Conservation (phyloP, 306 rosid species). For the Glycine soja region DNA sequence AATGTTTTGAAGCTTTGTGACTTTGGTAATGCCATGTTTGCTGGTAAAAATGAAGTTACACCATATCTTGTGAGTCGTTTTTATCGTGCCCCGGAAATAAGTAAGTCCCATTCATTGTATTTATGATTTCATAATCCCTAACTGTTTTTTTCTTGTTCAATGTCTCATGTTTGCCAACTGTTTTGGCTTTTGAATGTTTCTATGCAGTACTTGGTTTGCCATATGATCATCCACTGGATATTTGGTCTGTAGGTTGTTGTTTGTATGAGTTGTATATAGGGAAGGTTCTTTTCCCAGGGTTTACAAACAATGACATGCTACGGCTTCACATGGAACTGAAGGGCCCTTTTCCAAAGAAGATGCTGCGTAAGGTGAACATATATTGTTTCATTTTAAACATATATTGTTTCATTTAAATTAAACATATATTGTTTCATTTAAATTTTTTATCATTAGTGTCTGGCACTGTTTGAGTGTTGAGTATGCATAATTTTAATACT, state of each 20-base stretch:
- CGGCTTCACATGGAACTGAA: slow-evolving; percentile 97
- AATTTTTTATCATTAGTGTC: slow-evolving; percentile 12
- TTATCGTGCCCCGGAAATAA: slow-evolving; percentile 96
- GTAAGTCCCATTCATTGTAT: slow-evolving; percentile 55
- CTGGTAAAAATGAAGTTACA: slow-evolving; percentile 96
- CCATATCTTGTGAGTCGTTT: slow-evolving; percentile 95
- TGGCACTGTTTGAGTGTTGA: slow-evolving; percentile 10
- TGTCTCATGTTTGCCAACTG: slow-evolving; percentile 10
- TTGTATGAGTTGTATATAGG: slow-evolving; percentile 88
- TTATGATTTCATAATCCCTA: slow-evolving; percentile 10
- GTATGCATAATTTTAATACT: slow-evolving; percentile 6
- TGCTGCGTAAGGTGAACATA: slow-evolving; percentile 93
- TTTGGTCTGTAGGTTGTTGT: slow-evolving; percentile 99
- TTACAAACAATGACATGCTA: slow-evolving; percentile 94
- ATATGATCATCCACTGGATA: slow-evolving; percentile 98
- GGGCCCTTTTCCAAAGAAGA: slow-evolving; percentile 93
- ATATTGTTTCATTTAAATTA: slow-evolving; percentile 8
- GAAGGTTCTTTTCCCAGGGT: slow-evolving; percentile 97
- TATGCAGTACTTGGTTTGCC: slow-evolving; percentile 59
- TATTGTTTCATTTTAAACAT: too few species aligned
- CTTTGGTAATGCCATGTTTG: slow-evolving; percentile 99
- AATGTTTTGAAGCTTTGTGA: slow-evolving; percentile 99
- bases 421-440: slow-evolving; percentile 15
- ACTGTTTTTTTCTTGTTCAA: not conserved
- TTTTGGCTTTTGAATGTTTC: slow-evolving; percentile 18